Conservation (phyloP, 805 yeast genomes). For the Brettanomyces bruxellensis region DNA sequence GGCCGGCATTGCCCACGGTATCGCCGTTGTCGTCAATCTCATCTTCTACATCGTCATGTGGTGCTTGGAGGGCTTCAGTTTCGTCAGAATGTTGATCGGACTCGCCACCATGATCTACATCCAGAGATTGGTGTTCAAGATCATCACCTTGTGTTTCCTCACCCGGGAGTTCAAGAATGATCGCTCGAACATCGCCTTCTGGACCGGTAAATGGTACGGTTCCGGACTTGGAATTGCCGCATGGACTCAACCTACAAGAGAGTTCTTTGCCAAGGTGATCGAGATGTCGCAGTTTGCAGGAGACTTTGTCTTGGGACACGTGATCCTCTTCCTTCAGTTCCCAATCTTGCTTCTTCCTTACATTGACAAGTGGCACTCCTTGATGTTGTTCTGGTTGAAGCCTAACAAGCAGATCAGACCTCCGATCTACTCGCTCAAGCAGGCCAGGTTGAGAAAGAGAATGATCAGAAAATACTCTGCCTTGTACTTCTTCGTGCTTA, state of each 20-base stretch:
- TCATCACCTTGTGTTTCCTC: constrained; percentile 66
- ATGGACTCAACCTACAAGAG: constrained; percentile 92
- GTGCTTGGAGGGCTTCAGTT: constrained; percentile 91
- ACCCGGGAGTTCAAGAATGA: constrained; percentile 97
- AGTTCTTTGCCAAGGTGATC: constrained; percentile 85
- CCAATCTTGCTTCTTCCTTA: constrained; percentile 81
- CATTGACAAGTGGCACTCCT: constrained; percentile 95
- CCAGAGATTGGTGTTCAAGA: constrained; percentile 82
- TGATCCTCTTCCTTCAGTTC: constrained; percentile 77
- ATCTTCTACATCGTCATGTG: constrained; percentile 91
- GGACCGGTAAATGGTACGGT: constrained; percentile 99
- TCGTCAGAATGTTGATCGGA: constrained; percentile 82
- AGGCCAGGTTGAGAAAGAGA: constrained; percentile 92
- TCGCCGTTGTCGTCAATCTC: constrained; percentile 82
- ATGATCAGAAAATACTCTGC: constrained; percentile 92
- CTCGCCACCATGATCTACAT: constrained; percentile 73
- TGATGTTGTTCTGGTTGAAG: constrained; percentile 97
- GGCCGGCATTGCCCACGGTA: constrained; percentile 95
- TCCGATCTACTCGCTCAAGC: constrained; percentile 94
- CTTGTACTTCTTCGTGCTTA: constrained; percentile 63
- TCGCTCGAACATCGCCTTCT: constrained; percentile 94
- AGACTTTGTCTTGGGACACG: constrained; percentile 90
- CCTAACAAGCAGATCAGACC: constrained; percentile 97
- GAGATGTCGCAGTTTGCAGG: constrained; percentile 95
- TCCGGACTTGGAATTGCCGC: constrained; percentile 90